Evolutionary conservation across 2,329 filamentous ascomycete species (phyloP), one percentile per base, ranked within the genome.

Genomic region (Claviceps humidiphila): DNA sequence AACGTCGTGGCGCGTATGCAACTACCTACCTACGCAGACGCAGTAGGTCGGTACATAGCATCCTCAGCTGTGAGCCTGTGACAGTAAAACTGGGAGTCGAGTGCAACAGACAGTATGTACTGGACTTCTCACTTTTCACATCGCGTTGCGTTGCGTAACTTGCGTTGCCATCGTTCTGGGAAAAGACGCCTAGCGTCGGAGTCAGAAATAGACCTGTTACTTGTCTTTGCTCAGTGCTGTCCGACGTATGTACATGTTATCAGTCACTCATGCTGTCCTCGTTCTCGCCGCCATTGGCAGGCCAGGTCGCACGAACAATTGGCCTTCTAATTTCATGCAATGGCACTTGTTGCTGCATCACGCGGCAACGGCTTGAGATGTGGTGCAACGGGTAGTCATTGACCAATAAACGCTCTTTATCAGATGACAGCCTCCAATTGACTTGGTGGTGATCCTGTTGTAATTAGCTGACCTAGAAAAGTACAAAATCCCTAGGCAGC

Each of bases 321-420:
- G 40, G 22, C 22, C 40, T 42, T 42, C 40, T 17, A 42, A 42
- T 20, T 20, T 8, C 40, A 42, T 17, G 30, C 30, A 11, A 34
- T 34, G 30, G 30, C 30, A 34, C 30, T 34, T 30, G 24, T 34
- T 30, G 24, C 51, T 49, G n/a, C 11, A 44, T 47, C 42, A 41
- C 41, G 51, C 46, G 47, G 51, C 51, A 30, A 30, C 51, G 46
- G 41, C 30, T 49, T 41, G 8, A 39, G 41, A 46, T 50, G 51
- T 42, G 42, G 22, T 17, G 47, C 37, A 41, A 26, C 20, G n/a
- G 17, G 41, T 8, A 37, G 17, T 37, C 42, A 50, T 53, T 53
- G 51, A 45, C 47, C 51, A 53, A 50, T 50, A n/a, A 30, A 7
- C 46, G 44, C 20, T 5, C 22, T 37, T 14, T 20, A 26, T 22